These are phyloP conservation scores for Capronia coronata DNA, from an alignment of 2,329 filamentous ascomycete species.

Conservation along the genomic window DNA sequence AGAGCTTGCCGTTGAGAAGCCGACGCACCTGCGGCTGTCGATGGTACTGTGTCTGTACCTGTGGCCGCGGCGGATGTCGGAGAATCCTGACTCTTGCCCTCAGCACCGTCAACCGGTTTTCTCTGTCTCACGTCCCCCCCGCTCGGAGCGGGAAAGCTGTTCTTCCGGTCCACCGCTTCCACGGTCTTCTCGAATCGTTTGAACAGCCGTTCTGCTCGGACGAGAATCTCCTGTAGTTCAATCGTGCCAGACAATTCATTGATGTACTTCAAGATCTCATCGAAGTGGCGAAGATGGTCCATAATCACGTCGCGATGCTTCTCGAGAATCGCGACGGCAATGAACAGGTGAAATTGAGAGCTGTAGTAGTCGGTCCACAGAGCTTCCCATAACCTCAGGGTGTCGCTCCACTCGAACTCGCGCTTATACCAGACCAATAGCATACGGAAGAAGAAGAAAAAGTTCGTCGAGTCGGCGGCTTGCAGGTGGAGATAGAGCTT, in stretches of 20 bases:
- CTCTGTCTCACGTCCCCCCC: conserved; percentile 20
- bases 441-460: conserved; percentile 99
- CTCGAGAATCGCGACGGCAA: conserved; percentile 88
- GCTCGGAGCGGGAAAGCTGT: conserved; percentile 65
- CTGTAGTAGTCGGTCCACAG: conserved; percentile 90
- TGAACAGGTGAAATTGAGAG: conserved; percentile 87
- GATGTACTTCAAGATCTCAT: conserved; percentile 95
- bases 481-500: conserved; percentile 87
- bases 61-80: not conserved
- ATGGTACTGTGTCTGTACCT: not conserved
- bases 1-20: not conserved
- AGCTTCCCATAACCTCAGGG: conserved; percentile 82
- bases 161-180: conserved; percentile 85
- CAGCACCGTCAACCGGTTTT: conserved; percentile 7
- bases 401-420: conserved; percentile 84
- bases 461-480: conserved; percentile 89
- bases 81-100: not conserved
- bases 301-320: conserved; percentile 97
- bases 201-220: conserved; percentile 84
- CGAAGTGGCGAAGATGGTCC: conserved; percentile 86
- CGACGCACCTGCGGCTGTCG: conserved; percentile 1
- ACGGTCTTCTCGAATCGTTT: conserved; percentile 80
- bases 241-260: conserved; percentile 94
- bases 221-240: conserved; percentile 76
- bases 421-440: conserved; percentile 98